Base-by-base conservation (phyloP, 1,284 basidiomycete genomes). In the Cryptococcus sp. region DNA sequence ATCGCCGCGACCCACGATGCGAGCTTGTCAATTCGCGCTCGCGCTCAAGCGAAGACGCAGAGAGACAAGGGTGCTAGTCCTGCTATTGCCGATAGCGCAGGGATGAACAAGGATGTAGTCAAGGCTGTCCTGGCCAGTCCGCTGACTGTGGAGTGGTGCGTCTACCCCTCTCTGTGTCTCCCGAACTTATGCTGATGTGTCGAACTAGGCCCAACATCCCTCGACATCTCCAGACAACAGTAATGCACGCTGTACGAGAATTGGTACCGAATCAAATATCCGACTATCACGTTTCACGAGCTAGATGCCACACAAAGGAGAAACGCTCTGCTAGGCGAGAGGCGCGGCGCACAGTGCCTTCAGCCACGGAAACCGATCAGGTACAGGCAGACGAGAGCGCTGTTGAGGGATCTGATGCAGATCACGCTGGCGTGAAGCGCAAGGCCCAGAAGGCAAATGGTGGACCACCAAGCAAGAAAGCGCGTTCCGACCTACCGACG, bases 111-210 rank as follows among this genome's bases (percentile, higher is more conserved):
- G 49, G 64, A 71, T 20, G 60, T 72, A 22, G 60, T 66, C 49
- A 72, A 71, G 46, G 70, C 72, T 39, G 70, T 71, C 11, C 55
- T 78, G 35, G 69, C 73, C 1, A 73, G 63, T 57, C 76, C 76
- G 13, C 61, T 74, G 43, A 67, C 68, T 6, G 65, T 72, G 1
- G 54, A 71, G 25, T 78, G 76, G 76, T 77, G 40, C 54, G 74
- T 61, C 41, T 4, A 3, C 5, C 40, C 10, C 30, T 35, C 13
- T 8, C 10, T 4, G 8, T 10, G 5, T 35, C 30, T 35, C 13
- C 30, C 10, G 7, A 13, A 5, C 30, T 4, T 2, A 35, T 35
- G 7, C 30, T 35, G 3, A 35, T 2, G 2, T n/a, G 13, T 45
- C 15, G 4, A 8, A 10, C 1, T 62, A 77, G 76, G 76, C 76